Conservation (phyloP, 2,329 filamentous ascomycete species). For the Keithomyces neogunnii region DNA sequence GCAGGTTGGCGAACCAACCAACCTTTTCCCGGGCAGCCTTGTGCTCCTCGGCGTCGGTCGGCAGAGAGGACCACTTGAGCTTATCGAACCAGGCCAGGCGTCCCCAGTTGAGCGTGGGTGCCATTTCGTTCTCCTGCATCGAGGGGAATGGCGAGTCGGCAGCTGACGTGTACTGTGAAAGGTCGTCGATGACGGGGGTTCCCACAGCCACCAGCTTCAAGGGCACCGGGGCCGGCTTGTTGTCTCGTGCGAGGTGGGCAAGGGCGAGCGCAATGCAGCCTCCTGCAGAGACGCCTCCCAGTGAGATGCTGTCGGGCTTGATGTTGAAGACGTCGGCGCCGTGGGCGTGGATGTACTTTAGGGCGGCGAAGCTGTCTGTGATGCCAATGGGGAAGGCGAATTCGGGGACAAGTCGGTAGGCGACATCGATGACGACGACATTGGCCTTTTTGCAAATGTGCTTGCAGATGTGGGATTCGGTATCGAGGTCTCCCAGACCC, state of each 20-base stretch:
- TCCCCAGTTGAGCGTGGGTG: slow-evolving; percentile 34
- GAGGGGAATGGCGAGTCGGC: slow-evolving; percentile 30
- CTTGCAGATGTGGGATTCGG: slow-evolving; percentile 39
- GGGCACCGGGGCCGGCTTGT: slow-evolving; percentile 18
- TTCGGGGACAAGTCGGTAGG: slow-evolving; percentile 44
- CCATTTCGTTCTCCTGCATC: slow-evolving; percentile 31
- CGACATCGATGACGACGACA: slow-evolving; percentile 40
- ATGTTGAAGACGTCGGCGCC: slow-evolving; percentile 29
- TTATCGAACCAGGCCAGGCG: slow-evolving; percentile 32
- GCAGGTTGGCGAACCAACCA: slow-evolving; percentile 22
- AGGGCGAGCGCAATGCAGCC: slow-evolving; percentile 29
- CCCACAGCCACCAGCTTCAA: slow-evolving; percentile 29
- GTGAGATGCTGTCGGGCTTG: slow-evolving; percentile 26
- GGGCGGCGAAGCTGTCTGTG: slow-evolving; percentile 38
- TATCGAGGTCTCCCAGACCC: slow-evolving; percentile 40
- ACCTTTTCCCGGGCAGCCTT: slow-evolving; percentile 9
- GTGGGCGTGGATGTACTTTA: slow-evolving; percentile 29
- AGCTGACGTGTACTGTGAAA: slow-evolving; percentile 25
- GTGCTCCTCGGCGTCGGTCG: slow-evolving; percentile 8
- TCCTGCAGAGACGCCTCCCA: slow-evolving; percentile 38
- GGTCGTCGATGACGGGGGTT: slow-evolving; percentile 31
- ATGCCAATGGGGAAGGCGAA: slow-evolving; percentile 37
- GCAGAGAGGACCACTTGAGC: slow-evolving; percentile 21
- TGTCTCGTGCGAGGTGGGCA: slow-evolving; percentile 32
- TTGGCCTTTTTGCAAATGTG: slow-evolving; percentile 34